Evolutionary conservation across 768 basidiomycete genomes (phyloP).

Genomic region (Mycena vitilis): DNA sequence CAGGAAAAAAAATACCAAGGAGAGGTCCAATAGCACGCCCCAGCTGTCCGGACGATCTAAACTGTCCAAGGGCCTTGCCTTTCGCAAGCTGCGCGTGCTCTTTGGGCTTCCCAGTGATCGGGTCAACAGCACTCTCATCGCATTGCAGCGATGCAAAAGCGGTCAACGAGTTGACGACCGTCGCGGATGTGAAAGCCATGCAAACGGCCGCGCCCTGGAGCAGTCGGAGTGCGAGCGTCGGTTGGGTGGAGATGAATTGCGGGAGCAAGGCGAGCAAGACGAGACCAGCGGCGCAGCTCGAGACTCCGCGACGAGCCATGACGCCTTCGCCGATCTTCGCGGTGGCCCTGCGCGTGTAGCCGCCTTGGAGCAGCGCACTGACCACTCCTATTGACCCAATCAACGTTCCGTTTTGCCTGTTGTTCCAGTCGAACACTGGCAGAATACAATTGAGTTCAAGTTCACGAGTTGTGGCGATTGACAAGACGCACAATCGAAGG

Average conservation of each 20-base stretch:
- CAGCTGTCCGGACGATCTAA: conserved; percentile 94
- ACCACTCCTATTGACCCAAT: conserved; percentile 92
- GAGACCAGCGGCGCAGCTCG: conserved; percentile 78
- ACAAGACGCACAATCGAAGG: conserved; percentile 79
- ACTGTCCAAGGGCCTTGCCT: conserved; percentile 85
- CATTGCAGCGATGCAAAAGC: conserved; percentile 92
- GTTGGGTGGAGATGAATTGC: conserved; percentile 54
- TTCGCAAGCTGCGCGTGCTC: conserved; percentile 80
- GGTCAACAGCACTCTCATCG: conserved; percentile 73
- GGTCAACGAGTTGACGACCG: conserved; percentile 94
- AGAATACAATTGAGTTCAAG: not conserved
- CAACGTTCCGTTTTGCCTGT: conserved; percentile 87
- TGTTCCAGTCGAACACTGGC: conserved; percentile 89
- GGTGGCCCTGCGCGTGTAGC: conserved; percentile 89
- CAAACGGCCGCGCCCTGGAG: conserved; percentile 81
- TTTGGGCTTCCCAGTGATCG: conserved; percentile 66
- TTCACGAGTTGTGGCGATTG: conserved; percentile 7
- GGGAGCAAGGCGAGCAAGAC: conserved; percentile 80
- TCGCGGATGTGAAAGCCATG: conserved; percentile 94
- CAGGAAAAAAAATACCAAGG: conserved; percentile 65
- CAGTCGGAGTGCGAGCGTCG: conserved; percentile 60
- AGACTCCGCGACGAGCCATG: conserved; percentile 87
- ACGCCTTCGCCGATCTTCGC: conserved; percentile 80
- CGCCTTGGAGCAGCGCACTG: conserved; percentile 91
- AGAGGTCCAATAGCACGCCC: conserved; percentile 94